Conservation (phyloP, 1,284 basidiomycete species). For the Tranzscheliella williamsii region DNA sequence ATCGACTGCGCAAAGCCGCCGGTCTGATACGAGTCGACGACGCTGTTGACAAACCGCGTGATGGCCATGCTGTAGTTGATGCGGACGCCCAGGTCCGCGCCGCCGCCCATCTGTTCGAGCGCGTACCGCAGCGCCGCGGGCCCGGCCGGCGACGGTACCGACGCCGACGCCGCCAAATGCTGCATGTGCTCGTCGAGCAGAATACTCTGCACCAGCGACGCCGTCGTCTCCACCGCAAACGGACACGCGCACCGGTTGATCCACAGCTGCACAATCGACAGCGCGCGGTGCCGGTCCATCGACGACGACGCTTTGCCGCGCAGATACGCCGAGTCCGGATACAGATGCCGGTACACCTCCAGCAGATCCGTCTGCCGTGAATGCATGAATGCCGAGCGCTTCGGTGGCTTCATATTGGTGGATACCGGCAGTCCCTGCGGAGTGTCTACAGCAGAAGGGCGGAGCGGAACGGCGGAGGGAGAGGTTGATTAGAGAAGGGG, state of each 20-base stretch:
- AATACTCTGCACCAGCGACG: constrained; percentile 41
- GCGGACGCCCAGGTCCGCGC: constrained; percentile 27
- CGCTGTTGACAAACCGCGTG: constrained; percentile 73
- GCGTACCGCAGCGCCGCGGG: constrained; percentile 3
- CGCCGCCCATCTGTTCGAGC: constrained; percentile 35
- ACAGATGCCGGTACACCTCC: constrained; percentile 34
- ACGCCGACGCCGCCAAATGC: constrained; percentile 6
- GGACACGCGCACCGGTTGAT: constrained; percentile 54
- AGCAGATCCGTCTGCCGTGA: constrained; percentile 33
- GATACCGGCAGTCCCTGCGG: no score
- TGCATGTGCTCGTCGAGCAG: constrained; percentile 45
- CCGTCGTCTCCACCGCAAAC: constrained; percentile 55
- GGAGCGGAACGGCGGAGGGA: no score
- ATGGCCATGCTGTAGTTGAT: constrained; percentile 50
- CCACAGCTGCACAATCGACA: constrained; percentile 48
- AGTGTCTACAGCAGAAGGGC: no score
- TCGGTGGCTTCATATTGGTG: constrained; percentile 36
- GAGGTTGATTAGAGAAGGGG: no score
- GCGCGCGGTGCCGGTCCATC: constrained; percentile 9
- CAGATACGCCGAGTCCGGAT: constrained; percentile 15
- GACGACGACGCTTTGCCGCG: constrained; percentile 1
- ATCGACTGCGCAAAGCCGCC: constrained; percentile 80
- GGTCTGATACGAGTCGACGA: constrained; percentile 86
- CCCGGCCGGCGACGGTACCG: neutral
- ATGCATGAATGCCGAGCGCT: constrained; percentile 32